These are phyloP conservation scores for Pinus albicaulis DNA, from an alignment of 75 land plant genomes.

Conservation along the genomic window DNA sequence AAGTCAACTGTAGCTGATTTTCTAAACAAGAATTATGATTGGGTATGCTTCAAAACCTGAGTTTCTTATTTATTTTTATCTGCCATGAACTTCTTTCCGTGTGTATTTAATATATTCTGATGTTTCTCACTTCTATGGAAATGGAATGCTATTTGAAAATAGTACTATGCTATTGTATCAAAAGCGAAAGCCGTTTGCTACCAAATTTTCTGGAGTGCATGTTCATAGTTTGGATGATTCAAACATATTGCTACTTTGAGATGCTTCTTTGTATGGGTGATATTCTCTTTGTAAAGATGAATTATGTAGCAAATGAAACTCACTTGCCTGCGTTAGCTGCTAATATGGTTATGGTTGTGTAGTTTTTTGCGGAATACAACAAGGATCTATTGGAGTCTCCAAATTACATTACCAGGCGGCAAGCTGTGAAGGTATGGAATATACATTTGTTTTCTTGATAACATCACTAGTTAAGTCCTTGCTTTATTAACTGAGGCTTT, in stretches of 20 bases:
- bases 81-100: not conserved
- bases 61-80: not conserved
- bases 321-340: not conserved
- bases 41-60: slow-evolving; percentile 45
- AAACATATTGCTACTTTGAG: no score
- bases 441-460: not conserved
- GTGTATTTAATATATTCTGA: not conserved
- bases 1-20: slow-evolving; percentile 96
- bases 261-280: no score
- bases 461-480: not conserved
- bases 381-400: slow-evolving; percentile 79
- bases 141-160: not conserved
- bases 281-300: no score
- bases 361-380: slow-evolving; percentile 97
- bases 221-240: not conserved
- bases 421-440: slow-evolving; percentile 76
- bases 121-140: not conserved
- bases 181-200: not conserved
- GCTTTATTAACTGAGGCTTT: no score
- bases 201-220: not conserved
- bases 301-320: no score
- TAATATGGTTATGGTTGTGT: slow-evolving; percentile 6
- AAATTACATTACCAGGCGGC: slow-evolving; percentile 91
- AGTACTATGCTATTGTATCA: no score
- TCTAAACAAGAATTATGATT: slow-evolving; percentile 86